Base-by-base conservation (phyloP, 2,329 filamentous ascomycete species). In the Bipolaris sorokiniana region DNA sequence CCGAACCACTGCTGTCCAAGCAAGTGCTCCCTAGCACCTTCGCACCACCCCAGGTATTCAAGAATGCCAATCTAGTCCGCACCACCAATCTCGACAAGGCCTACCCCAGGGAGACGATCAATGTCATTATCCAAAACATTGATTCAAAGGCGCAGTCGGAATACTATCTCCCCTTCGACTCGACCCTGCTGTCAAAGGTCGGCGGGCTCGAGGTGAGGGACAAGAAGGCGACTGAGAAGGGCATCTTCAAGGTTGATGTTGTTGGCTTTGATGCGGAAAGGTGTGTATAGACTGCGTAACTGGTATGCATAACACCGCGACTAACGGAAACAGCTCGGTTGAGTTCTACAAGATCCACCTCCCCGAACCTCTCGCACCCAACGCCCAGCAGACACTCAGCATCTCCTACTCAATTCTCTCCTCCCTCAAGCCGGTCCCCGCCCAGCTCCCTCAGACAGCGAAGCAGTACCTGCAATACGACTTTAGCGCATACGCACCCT, bases 1-100 rank as follows among this genome's bases (percentile, higher is more conserved):
- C 82, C 53, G 81, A 87, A 59, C 86, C 87, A 41, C 77, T 85
- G 66, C 83, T 74, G 45, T 82, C 78, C 37, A 79, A 74, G 64
- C 78, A 80, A 68, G 78, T 83, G 70, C 77, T 82, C 36, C 73
- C 80, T 23, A 73, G 72, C 64, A 76, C 74, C 60, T 97, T 97
- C 82, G 89, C 86, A 77, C 92, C 94, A 51, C 90, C 93, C 13
- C 90, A 92, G 75, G 90, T 93, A 66, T 99, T 97, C 82, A 92
- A 93, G 81, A 97, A 99, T 79, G 85, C 84, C 78, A 98, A 99
- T 76, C 79, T 98, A 28, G 90, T 98, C 49, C 90, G 95, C 70
- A 88, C 90, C 63, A 89, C 96, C 73, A 97, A 96, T 66, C 80
- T 97, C 56, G 94, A 98, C 79, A 98, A 97, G 83, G 90, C 88